A percentile compares a stretch with the other conserved stretches of the same genome.
phyloP scores from a whole-genome alignment of 495 filamentous ascomycete genomes.

The Talaromyces proteolyticus region DNA sequence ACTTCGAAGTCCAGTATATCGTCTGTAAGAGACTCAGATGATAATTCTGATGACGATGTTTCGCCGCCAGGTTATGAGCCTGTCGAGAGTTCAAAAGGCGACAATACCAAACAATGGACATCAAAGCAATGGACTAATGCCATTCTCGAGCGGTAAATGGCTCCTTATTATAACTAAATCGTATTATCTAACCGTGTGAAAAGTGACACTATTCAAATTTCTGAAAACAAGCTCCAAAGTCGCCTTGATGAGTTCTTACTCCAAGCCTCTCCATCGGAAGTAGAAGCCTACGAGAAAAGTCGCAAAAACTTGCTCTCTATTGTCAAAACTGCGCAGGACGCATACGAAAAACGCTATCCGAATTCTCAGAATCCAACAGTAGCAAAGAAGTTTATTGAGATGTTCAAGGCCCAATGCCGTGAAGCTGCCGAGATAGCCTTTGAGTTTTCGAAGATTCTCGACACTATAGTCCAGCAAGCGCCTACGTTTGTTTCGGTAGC shows the following conservation, averaged over 20 bases:
- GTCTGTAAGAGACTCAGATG: background rate
- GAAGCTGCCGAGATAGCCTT: background rate
- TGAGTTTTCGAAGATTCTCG: background rate
- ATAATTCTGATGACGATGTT: no score
- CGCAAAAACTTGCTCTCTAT: background rate
- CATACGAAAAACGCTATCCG: background rate
- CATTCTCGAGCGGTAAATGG: background rate
- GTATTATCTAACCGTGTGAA: background rate
- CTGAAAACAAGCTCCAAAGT: background rate
- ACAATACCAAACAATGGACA: background rate
- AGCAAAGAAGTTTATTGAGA: background rate
- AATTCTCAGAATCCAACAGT: background rate
- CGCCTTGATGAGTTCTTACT: background rate
- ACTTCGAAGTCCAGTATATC: background rate
- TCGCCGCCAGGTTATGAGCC: background rate
- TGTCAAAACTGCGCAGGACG: background rate
- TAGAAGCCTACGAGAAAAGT: background rate
- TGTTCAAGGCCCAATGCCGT: background rate
- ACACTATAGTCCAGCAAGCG: background rate
- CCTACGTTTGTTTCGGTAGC: background rate
- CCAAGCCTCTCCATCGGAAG: background rate
- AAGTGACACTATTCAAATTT: background rate
- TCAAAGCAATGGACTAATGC: background rate
- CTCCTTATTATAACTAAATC: background rate
- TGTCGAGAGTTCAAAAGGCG: background rate